Evolutionary conservation across 129 eudicot genomes (phyloP), one percentile per base, ranked within the genome.

Genomic region (Lonicera japonica): DNA sequence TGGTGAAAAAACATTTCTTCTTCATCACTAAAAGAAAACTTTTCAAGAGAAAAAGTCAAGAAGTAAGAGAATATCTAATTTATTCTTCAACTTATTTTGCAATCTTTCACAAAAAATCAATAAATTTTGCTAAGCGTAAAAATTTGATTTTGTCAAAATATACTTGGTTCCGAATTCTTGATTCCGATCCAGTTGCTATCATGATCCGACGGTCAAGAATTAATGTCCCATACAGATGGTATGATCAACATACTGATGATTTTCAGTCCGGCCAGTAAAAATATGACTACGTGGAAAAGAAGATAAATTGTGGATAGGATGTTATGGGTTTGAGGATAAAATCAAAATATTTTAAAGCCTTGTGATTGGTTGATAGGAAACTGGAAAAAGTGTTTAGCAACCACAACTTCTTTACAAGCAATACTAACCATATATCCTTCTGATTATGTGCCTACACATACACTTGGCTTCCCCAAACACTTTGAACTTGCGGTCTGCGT

Each of bases 301-400:
- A 52, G 59, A 65, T 63, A 56, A 67, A 56, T 56, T 67, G 56
- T 56, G 24, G 72, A 67, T 67, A 55, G 17, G 16, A 23, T 66
- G 68, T 24, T 53, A 48, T 29, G 3, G 25, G 36, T 18, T 21
- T 52, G 12, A 61, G 2, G 68, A 60, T 61, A 18, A 36, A 0
- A 38, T 29, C 56, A 43, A 55, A 54, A 71, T 71, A 64, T 22
- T 53, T 63, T 63, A 12, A 13, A 56, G 63, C 1, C 6, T 14
- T 43, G 10, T 63, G 51, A 71, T 71, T 71, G 76, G 76, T 45
- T 23, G 10, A 63, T 3, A 0, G 4, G 63, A 64, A 43, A 25
- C 13, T 24, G 11, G 8, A 6, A 14, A n/a, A n/a, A 15, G 10
- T 24, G 4, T 22, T 25, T 19, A 56, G 12, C 58, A 60, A 56